A percentile compares a stretch with the other conserved stretches of the same genome.
phyloP scores from a whole-genome alignment of 441 rosid species.

The Populus trichocarpa region DNA sequence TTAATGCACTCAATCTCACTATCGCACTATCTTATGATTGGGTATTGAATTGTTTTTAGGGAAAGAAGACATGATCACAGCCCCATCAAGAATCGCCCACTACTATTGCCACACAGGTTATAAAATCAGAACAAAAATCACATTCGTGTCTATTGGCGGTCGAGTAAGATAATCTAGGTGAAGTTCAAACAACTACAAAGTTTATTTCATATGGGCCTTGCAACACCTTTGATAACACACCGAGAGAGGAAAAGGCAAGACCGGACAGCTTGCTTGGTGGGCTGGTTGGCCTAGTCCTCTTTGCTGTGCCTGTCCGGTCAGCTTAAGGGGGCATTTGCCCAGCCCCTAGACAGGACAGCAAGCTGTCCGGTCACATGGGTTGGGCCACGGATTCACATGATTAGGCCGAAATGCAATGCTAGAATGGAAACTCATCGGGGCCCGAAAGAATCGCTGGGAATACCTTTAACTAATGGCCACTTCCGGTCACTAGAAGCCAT shows the following conservation, averaged over 20 bases:
- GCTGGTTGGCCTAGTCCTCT: no score
- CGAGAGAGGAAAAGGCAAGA: no score
- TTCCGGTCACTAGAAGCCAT: background rate
- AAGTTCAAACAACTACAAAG: background rate
- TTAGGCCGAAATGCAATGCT: background rate
- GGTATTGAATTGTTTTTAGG: background rate
- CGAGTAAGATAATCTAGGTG: background rate
- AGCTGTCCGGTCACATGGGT: no score
- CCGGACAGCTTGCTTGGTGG: no score
- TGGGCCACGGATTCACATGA: background rate
- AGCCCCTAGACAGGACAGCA: background rate
- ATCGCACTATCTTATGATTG: constrained; percentile 1
- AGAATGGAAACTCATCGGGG: background rate
- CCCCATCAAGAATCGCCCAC: background rate
- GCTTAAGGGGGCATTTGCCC: background rate
- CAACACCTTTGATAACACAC: no score
- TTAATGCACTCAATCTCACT: background rate
- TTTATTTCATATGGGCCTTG: background rate
- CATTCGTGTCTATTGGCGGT: background rate
- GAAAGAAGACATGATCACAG: background rate
- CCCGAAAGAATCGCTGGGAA: background rate
- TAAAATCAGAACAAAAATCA: no score
- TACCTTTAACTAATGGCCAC: background rate
- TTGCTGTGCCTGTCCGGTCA: no score
- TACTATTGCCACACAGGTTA: background rate